Evolutionary conservation across 192 early-diverging fungal genomes (phyloP).

Genomic region (Chytriomyces sp.): DNA sequence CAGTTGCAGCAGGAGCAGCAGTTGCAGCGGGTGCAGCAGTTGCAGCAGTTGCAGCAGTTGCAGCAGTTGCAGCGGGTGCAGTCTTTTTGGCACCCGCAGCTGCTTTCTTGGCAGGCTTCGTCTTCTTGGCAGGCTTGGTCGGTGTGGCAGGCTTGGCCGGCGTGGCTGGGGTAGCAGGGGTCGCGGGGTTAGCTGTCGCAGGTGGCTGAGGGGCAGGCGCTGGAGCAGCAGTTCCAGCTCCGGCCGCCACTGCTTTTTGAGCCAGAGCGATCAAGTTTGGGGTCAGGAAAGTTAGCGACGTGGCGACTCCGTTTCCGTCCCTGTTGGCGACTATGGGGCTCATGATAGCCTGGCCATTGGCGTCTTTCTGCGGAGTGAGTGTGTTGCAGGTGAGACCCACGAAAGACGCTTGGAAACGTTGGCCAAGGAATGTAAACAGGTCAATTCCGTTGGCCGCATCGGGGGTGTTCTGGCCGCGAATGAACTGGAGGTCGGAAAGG

Average conservation of each 20-base stretch:
- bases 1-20: neutral
- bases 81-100: neutral
- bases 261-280: neutral
- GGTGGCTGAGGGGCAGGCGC: too few relatives aligned
- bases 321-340: conserved; percentile 4
- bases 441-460: neutral
- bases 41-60: neutral
- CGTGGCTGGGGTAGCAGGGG: neutral
- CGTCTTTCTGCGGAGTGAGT: neutral
- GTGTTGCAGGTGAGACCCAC: conserved; percentile 6
- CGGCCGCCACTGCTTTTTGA: too few relatives aligned
- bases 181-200: too few relatives aligned
- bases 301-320: neutral
- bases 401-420: neutral
- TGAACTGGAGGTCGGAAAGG: neutral
- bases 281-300: conserved; percentile 8
- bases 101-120: neutral
- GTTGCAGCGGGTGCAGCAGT: neutral
- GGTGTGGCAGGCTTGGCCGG: neutral
- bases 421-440: too few relatives aligned
- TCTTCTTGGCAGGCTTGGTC: neutral
- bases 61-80: neutral
- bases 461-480: neutral
- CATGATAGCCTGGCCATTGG: neutral
- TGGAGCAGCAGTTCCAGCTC: neutral